Conservation (phyloP, 805 yeast genomes). For the Clavispora asparagi region DNA sequence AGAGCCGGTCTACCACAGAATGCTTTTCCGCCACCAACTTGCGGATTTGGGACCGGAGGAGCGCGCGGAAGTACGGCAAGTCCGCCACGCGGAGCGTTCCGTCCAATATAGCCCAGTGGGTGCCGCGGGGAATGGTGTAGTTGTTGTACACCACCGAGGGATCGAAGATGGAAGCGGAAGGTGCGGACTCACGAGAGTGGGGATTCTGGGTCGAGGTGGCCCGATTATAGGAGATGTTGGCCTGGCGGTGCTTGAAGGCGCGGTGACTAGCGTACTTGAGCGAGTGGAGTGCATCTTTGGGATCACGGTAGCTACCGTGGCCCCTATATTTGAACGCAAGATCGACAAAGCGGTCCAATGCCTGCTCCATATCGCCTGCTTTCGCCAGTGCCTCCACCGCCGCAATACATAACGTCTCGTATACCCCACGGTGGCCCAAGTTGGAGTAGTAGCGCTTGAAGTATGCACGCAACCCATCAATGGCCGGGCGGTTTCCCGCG, state of each 20-base stretch:
- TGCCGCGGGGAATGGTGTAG: slow-evolving; percentile 17
- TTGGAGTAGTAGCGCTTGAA: slow-evolving; percentile 36
- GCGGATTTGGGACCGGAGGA: slow-evolving; percentile 16
- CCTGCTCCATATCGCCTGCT: slow-evolving; percentile 15
- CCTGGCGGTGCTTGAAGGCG: slow-evolving; percentile 9
- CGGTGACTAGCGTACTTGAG: slow-evolving; percentile 7
- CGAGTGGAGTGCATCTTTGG: slow-evolving; percentile 5
- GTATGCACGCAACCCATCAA: slow-evolving; percentile 28
- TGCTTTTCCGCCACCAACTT: background rate
- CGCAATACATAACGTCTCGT: slow-evolving; percentile 22
- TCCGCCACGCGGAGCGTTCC: slow-evolving; percentile 25
- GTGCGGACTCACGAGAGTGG: too few relatives aligned
- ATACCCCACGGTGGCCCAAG: slow-evolving; percentile 23
- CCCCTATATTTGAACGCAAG: slow-evolving; percentile 17
- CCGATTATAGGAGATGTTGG: slow-evolving; percentile 16
- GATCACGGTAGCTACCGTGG: slow-evolving; percentile 8
- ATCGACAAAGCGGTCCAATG: slow-evolving; percentile 20
- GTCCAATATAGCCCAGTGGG: slow-evolving; percentile 21
- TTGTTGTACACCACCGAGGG: slow-evolving; percentile 26
- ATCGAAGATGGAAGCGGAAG: slow-evolving; percentile 12
- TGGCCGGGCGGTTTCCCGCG: slow-evolving; percentile 19
- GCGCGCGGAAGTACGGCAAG: slow-evolving; percentile 25
- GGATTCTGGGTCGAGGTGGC: too few relatives aligned
- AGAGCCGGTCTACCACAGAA: slow-evolving; percentile 15
- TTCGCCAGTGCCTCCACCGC: slow-evolving; percentile 28